phyloP scores from a whole-genome alignment of 192 early-diverging fungal genomes.

The Mortierella hygrophila region DNA sequence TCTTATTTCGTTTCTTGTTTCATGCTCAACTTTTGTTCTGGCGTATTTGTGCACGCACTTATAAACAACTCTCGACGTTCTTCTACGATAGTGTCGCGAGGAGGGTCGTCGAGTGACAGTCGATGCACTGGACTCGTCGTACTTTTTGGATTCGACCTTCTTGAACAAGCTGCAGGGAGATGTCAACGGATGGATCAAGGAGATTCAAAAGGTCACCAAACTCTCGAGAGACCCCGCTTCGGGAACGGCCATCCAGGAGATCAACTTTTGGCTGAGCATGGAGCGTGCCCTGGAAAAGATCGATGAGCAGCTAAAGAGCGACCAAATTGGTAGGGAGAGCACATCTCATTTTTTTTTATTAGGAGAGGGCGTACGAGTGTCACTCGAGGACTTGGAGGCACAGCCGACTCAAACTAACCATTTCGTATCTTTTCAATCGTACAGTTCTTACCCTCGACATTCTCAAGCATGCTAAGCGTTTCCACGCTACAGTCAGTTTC shows the following conservation, averaged over 20 bases:
- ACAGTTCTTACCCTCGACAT: conserved; percentile 91
- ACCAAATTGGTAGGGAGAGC: conserved; percentile 73
- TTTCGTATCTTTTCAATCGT: background rate
- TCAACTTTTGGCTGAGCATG: conserved; percentile 99
- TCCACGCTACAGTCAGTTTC: conserved; percentile 98
- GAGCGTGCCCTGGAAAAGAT: conserved; percentile 93
- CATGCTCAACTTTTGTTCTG: background rate
- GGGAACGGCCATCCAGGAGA: conserved; percentile 96
- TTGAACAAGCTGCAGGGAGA: conserved; percentile 95
- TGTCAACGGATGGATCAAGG: conserved; percentile 99
- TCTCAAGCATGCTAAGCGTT: conserved; percentile 96
- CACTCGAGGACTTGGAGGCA: background rate
- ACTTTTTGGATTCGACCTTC: conserved; percentile 86
- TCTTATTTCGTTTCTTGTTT: background rate
- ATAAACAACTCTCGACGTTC: background rate
- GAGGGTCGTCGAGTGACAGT: conserved; percentile 74
- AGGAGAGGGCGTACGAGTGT: background rate
- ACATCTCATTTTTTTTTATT: background rate
- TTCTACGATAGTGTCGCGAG: conserved; percentile 67
- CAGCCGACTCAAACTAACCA: too few species aligned
- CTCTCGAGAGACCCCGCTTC: conserved; percentile 91
- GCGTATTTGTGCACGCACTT: background rate
- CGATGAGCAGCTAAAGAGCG: conserved; percentile 94
- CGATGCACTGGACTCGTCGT: conserved; percentile 77
- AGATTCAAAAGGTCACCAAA: conserved; percentile 99